Evolutionary conservation across 2,329 filamentous ascomycete species (phyloP), one percentile per base, ranked within the genome.

Genomic region (Neonectria coccinea): DNA sequence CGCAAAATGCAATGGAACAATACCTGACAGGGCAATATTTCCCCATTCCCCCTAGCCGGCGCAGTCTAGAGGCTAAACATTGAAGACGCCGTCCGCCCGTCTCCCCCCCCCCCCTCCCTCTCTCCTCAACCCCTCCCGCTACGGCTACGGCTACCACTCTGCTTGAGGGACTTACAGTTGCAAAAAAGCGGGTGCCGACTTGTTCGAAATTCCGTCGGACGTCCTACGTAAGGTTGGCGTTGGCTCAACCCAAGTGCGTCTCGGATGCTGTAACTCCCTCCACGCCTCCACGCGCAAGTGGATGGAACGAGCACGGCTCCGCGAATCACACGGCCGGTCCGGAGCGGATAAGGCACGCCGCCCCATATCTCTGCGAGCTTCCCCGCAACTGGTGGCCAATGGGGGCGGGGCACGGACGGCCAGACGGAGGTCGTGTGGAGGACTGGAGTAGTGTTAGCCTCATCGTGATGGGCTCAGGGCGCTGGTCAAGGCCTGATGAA

Each of bases 361-460:
- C 69, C 64, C 67, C 65, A 62, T 22, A 39, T 42, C 44, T 50
- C 64, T 57, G 58, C 54, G 62, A 73, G 67, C 62, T 69, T 73
- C 72, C 72, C 72, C 72, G 73, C 70, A 74, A 56, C 56, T 60
- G 55, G 47, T 68, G 67, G 62, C 70, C 72, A 70, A 74, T 73
- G 45, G 65, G 41, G 61, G 60, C 31, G 56, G 54, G 57, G 41
- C 16, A 31, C 10, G 10, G 12, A 27, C 45, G 20, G 39, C 36
- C 59, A 29, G 54, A 29, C 36, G 54, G 50, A 59, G 59, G 36
- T 60, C 25, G 33, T 58, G 57, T 62, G 52, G 41, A 56, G 42
- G 44, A n/a, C 36, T 39, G 36, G 36, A 39, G 33, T 20, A 55
- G 51, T 16, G 14, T 36, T 36, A 59, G 56, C 56, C 56, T 59